Conservation (phyloP, 345 rosid species). For the Melaleuca alternifolia region DNA sequence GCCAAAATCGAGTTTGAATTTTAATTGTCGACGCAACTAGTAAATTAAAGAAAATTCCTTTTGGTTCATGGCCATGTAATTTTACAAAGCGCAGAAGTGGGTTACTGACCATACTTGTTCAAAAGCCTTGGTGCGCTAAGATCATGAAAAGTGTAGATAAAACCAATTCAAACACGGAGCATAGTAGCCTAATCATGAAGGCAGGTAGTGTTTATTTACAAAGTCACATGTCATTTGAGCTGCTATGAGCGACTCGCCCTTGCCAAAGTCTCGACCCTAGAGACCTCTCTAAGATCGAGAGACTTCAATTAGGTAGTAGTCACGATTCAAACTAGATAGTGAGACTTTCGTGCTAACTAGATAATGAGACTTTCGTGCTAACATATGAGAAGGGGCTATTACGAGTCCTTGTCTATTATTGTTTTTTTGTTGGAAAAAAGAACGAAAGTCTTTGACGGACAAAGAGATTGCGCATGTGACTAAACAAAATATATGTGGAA, state of each 20-base stretch:
- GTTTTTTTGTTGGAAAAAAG: background rate
- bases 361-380: background rate
- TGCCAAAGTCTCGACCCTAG: background rate
- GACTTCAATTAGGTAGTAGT: background rate
- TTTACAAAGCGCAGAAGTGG: background rate
- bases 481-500: background rate
- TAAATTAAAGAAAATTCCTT: background rate
- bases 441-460: background rate
- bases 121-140: background rate
- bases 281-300: background rate
- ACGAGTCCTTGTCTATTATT: background rate
- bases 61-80: background rate
- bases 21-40: background rate
- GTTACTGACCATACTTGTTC: background rate
- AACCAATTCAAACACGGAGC: background rate
- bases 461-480: background rate
- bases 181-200: background rate
- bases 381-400: background rate
- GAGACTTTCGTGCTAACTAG: background rate
- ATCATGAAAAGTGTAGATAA: background rate
- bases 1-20: background rate
- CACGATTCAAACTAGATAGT: background rate
- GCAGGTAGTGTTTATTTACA: background rate
- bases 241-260: background rate
- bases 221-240: background rate